Base-by-base conservation (phyloP, 2,329 filamentous ascomycete species). In the Coniosporium tulheliwenetii region DNA sequence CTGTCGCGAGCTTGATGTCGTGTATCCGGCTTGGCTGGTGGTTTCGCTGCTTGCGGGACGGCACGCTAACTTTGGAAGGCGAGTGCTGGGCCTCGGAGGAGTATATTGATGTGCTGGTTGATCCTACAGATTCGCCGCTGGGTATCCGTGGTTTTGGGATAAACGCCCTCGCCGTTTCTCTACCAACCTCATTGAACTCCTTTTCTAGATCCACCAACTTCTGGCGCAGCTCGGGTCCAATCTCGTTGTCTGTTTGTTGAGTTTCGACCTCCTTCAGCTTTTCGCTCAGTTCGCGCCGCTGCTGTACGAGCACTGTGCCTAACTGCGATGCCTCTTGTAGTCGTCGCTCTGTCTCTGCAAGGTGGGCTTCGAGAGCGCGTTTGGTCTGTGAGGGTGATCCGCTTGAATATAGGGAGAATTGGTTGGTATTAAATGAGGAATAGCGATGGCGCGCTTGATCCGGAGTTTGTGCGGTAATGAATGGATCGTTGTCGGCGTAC, bases 1-100 rank as follows among this genome's bases (percentile, higher is more conserved):
- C 89, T 39, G 91, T 87, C n/a, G 89, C 91, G 55, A 98, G 93
- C 52, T 95, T 86, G 55, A 98, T 93, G 54, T 98, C 91, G 57
- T 96, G 86, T 10, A 93, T 80, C 39, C 87, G 79, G 55, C 79
- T 91, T 8, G 81, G 75, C 2, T 85, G 83, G 56, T 95, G 89
- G 51, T 96, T 96, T 42, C 91, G 76, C 56, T 91, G 75, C 58
- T 87, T 91, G 49, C 89, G 77, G 50, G 84, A 89, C 1, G 86
- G 86, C 8, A 91, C 83, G 51, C 73, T 82, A 46, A 93, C 70
- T 63, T 96, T 98, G 36, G 84, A 86, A 2, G 89, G 89, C 16
- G 89, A 95, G 43, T 77, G 80, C 8, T 81, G 81, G 36, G 84
- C 83, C 56, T 89, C 81, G 53, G 79, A 84, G 50, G 89, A 82